Percentiles rank a stretch among this genome's conserved stretches.
Evolutionary conservation across 2,329 filamentous ascomycete genomes (phyloP).

Genomic region (Alternaria atra): DNA sequence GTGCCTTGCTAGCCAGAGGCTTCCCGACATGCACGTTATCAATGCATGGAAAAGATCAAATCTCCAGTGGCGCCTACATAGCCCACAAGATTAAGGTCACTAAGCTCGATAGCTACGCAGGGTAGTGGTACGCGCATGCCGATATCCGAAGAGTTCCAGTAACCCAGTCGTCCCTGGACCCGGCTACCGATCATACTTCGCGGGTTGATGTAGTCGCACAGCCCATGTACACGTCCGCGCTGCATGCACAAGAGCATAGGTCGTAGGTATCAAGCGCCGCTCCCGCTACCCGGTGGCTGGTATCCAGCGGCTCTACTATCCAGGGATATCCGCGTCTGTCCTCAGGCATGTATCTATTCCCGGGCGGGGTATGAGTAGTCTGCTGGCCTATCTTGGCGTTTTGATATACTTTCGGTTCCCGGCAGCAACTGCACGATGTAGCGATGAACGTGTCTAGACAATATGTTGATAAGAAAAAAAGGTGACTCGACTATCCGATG

Average conservation of each 20-base stretch:
- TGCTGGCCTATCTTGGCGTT: not conserved
- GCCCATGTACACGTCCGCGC: not conserved
- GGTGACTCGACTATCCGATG: not conserved
- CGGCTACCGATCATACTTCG: not conserved
- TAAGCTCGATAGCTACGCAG: not conserved
- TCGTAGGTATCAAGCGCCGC: not conserved
- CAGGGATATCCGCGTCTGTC: constrained; percentile 13
- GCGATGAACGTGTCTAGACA: not conserved
- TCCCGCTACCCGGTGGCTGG: not conserved
- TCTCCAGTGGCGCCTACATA: not conserved
- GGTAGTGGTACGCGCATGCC: not conserved
- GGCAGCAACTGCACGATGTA: not conserved
- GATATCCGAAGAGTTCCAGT: not conserved
- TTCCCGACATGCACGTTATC: not conserved
- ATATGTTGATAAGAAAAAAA: not conserved
- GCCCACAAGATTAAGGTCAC: not conserved
- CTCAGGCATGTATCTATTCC: not conserved
- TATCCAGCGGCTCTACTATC: not conserved
- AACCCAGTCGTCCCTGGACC: not conserved
- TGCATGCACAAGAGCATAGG: not conserved
- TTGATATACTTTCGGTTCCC: not conserved
- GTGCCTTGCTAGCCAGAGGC: not conserved
- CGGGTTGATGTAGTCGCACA: not conserved
- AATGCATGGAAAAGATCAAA: not conserved
- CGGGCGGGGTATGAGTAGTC: not conserved